Evolutionary conservation across 2,329 filamentous ascomycete species (phyloP), one percentile per base, ranked within the genome.

Genomic region (Monosporascus sp.): DNA sequence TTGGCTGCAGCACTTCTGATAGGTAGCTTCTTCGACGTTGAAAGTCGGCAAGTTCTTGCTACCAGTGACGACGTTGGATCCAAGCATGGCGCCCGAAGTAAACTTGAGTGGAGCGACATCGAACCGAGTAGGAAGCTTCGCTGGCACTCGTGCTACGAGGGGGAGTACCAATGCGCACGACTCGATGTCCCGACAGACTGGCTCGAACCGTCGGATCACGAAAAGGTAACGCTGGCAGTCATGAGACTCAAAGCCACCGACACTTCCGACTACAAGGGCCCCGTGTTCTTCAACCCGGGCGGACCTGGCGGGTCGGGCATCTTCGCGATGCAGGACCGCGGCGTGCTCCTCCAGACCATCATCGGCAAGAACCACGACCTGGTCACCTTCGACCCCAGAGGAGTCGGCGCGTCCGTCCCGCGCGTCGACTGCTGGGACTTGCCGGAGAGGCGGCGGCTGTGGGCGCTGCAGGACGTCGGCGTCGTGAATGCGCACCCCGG

Each of bases 381-480:
- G 2, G 71, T 81, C 52, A 72, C 73, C 43, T 80, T 77, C 50
- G 77, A 81, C 49, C 77, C 77, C 1, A 70, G 78, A 22, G 78
- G 78, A 20, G 71, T 82, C 24, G 77, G 78, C 4, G 69, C 73
- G 7, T 78, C 79, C 3, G 70, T 75, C 1, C 78, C 79, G 3
- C 65, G 76, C 20, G 66, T 79, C 15, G 76, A 80, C 48, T 82
- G 79, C 60, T 82, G 78, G 75, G 67, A 67, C 6, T 70, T 68
- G 0, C 60, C 65, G 1, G 72, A 75, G 60, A 71, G 73, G 55
- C 62, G 71, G 11, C 66, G 68, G 27, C 58, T 75, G 3, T 81
- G 73, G 77, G 65, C 64, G 24, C 64, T 74, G 17, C 70, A 74
- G 60, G 75, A 71, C 24, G 66, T 73, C 0, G 75, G 72, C 1